Base-by-base conservation (phyloP, 176 grass and related monocot species). In the Eleusine coracana region DNA sequence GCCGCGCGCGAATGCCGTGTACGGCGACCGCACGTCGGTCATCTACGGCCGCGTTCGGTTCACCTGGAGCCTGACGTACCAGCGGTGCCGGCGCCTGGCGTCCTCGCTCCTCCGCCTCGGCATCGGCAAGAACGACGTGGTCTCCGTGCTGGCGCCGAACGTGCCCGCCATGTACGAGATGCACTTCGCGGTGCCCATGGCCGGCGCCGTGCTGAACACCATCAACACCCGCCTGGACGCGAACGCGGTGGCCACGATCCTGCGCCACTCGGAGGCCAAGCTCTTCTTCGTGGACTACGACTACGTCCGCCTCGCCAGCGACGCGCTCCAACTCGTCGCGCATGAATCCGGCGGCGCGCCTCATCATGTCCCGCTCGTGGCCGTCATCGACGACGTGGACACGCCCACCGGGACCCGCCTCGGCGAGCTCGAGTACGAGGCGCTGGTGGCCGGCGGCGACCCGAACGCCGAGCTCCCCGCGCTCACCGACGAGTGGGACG, bases 151-250 rank as follows among this genome's bases (percentile, higher is more conserved):
- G 3, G 92, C 92, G 3, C 92, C 92, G 1, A 94, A 94, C 71
- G 81, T 94, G 16, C 92, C 92, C 23, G 92, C 92, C 4, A 78
- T 92, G 80, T 92, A 92, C 78, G 92, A 94, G 87, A 89, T 92
- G 92, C 92, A 94, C 83, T 94, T 94, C 65, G 89, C 83, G 4
- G 92, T 92, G 50, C 92, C 92, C 39, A 94, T 94, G 92, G 89
- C 89, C 42, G 92, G 92, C 16, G 89, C 92, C 7, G 89, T 94
- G 7, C 89, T 94, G 25, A 94, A 94, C 89, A 75, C 92, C 50
- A 78, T 94, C 85, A 94, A 94, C 89, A 94, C 86, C 23, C 89
- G 92, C 25, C 92, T 94, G 54, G 92, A 94, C 63, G 89, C 92
- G 38, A n/a, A 5, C 55, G 90, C 82, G 11, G 84, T 94, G 34